phyloP scores from a whole-genome alignment of 768 basidiomycete species.

The Obba rivulosa region DNA sequence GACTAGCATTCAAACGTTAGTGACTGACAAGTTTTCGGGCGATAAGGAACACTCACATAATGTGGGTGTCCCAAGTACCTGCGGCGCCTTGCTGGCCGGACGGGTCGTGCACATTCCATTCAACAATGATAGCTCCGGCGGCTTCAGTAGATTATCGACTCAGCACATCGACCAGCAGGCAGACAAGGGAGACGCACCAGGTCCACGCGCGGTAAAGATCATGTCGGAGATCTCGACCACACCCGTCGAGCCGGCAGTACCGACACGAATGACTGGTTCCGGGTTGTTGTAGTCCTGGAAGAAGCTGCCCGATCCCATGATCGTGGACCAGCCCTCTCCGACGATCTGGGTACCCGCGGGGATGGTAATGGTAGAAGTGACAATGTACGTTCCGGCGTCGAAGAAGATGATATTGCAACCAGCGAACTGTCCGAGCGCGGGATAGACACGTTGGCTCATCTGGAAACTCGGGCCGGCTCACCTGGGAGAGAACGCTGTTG shows the following conservation, averaged over 20 bases:
- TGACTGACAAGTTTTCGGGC: neutral
- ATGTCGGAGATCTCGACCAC: conserved; percentile 42
- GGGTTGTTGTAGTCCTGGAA: conserved; percentile 39
- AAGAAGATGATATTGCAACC: conserved; percentile 81
- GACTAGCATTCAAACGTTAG: conserved; percentile 11
- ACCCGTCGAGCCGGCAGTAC: conserved; percentile 31
- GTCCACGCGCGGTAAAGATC: conserved; percentile 37
- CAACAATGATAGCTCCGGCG: conserved; percentile 58
- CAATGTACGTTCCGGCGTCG: conserved; percentile 55
- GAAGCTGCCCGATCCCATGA: conserved; percentile 37
- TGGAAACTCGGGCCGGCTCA: conserved; percentile 15
- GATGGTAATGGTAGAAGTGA: conserved; percentile 40
- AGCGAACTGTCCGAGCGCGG: conserved; percentile 40
- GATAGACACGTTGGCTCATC: neutral
- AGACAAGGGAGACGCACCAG: conserved; percentile 19
- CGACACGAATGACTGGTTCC: conserved; percentile 37
- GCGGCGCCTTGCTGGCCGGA: conserved; percentile 43
- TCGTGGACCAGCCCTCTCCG: conserved; percentile 47
- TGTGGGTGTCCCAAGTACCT: conserved; percentile 47
- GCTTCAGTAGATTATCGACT: conserved; percentile 13
- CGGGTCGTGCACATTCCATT: conserved; percentile 47
- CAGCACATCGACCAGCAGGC: neutral
- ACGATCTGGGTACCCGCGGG: conserved; percentile 42
- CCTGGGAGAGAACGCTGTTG: conserved; percentile 51
- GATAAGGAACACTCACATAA: conserved; percentile 20